phyloP scores from a whole-genome alignment of 208 protist species.

The Leishmania braziliensis region DNA sequence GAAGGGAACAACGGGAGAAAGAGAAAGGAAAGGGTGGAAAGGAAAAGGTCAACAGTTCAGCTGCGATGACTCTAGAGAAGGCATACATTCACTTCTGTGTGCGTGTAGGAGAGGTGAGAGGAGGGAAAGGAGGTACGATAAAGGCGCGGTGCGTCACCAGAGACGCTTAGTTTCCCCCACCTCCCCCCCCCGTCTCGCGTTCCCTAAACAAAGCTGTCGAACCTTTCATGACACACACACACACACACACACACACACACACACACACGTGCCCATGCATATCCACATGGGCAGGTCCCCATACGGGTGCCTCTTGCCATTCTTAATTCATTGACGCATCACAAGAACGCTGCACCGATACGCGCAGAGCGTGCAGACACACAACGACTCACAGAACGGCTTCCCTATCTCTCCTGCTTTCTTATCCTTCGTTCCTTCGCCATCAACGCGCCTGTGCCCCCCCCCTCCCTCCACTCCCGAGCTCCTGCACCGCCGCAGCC shows the following conservation, averaged over 20 bases:
- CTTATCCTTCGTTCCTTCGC: not conserved
- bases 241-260: not conserved
- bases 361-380: not conserved
- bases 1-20: not conserved
- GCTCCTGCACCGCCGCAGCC: not conserved
- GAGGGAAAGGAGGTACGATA: not conserved
- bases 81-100: not conserved
- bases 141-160: not conserved
- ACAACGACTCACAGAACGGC: constrained; percentile 29
- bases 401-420: not conserved
- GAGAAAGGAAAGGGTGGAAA: not conserved
- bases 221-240: not conserved
- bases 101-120: not conserved
- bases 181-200: not conserved
- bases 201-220: not conserved
- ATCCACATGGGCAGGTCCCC: not conserved
- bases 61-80: constrained; percentile 35
- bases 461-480: not conserved
- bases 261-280: not conserved
- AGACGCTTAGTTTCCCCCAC: not conserved
- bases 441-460: not conserved
- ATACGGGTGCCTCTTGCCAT: constrained; percentile 3
- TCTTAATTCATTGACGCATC: constrained; percentile 25
- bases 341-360: not conserved
- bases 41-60: constrained; percentile 6